Base-by-base conservation (phyloP, 768 basidiomycete species). In the Daedaleopsis sinensis region DNA sequence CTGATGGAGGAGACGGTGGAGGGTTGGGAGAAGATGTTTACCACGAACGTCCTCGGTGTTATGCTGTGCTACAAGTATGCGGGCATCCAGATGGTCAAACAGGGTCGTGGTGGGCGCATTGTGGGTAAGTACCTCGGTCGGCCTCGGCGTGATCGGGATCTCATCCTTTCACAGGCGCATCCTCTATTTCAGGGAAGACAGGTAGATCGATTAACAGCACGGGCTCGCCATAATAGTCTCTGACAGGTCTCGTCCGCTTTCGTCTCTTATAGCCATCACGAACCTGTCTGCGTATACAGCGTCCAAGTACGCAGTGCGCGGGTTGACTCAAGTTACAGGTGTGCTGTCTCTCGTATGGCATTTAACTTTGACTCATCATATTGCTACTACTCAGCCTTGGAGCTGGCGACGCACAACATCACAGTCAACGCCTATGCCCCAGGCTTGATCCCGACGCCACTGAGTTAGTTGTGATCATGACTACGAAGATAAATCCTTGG, bases 1-100 rank as follows among this genome's bases (percentile, higher is more conserved):
- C 21, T 68, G 49, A 15, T 68, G 2, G 67, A 68, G n/a, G 1
- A 42, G 15, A n/a, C 52, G 1, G 62, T 74, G 1, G 71, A 73
- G 16, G 70, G 76, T 10, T 71, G 74, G 62, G 73, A 79, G 23
- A 56, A 62, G 15, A 48, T 74, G 11, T 61, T 77, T n/a, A 59
- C 72, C 1, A 70, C 79, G 53, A 83, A 83, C 44, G 70, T 74
- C 27, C 73, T 72, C 15, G 79, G 82, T 6, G 71, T 72, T 0
- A 72, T 81, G 64, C 66, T 80, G 18, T 74, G 73, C 52, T 79
- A 79, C 62, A 81, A 79, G 60, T 71, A 76, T 53, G 81, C 78
- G 13, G 81, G 79, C 8, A 64, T 65, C 24, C 74, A 77, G 60
- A 81, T 81, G 81, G 69, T 82, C 51, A 72, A 74, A 32, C 81